A percentile compares a stretch with the other conserved stretches of the same genome.
Conservation (phyloP, 1,284 basidiomycete genomes). For the Tilletia walkeri region DNA sequence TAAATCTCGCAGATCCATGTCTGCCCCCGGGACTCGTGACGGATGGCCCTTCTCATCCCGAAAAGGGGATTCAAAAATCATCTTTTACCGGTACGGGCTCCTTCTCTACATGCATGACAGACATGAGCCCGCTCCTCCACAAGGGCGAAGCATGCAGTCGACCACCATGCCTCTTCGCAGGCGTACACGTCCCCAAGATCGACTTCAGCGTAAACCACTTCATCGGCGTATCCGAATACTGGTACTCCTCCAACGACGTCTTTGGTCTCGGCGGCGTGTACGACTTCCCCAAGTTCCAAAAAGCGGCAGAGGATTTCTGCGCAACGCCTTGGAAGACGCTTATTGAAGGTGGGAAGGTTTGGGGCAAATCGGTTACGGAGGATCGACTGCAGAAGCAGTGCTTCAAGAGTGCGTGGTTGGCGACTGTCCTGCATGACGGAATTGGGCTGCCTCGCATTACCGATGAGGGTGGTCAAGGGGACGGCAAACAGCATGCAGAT, state of each 20-base stretch:
- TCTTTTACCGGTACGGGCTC: conserved; percentile 72
- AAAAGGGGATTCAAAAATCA: conserved; percentile 56
- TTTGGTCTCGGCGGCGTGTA: conserved; percentile 91
- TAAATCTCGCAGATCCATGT: conserved; percentile 71
- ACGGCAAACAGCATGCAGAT: conserved; percentile 43
- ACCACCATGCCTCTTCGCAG: conserved; percentile 90
- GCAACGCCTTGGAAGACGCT: conserved; percentile 75
- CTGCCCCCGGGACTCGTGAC: conserved; percentile 71
- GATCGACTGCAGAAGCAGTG: conserved; percentile 92
- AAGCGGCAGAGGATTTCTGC: conserved; percentile 84
- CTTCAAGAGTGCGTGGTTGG: conserved; percentile 98
- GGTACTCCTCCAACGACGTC: conserved; percentile 97
- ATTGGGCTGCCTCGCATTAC: conserved; percentile 88
- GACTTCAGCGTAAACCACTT: conserved; percentile 88
- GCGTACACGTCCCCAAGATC: conserved; percentile 74
- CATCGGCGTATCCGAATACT: conserved; percentile 97
- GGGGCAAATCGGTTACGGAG: conserved; percentile 68
- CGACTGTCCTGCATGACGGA: conserved; percentile 92
- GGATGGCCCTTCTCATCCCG: conserved; percentile 48
- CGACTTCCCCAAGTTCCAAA: conserved; percentile 93
- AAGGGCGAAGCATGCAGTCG: conserved; percentile 79
- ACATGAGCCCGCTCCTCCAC: conserved; percentile 77
- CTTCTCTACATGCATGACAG: conserved; percentile 76
- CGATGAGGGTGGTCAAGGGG: conserved; percentile 62
- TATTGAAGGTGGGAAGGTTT: conserved; percentile 64